Evolutionary conservation across 345 rosid species (phyloP).

Genomic region (Salix suchowensis): DNA sequence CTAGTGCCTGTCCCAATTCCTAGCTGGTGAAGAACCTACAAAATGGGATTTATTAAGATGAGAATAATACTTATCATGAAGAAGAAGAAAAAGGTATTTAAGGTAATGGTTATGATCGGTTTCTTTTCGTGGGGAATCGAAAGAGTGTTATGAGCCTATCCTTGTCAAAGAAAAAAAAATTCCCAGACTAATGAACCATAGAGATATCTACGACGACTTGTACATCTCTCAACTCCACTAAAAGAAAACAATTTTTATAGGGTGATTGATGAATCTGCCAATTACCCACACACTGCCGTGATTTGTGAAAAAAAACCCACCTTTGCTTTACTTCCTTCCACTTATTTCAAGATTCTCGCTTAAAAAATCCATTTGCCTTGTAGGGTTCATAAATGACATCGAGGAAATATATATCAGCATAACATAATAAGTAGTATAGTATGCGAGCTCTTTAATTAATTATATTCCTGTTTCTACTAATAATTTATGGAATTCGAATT

Average conservation of each 20-base stretch:
- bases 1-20: not conserved
- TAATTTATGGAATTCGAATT: not conserved
- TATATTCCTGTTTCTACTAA: not conserved
- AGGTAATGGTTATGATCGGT: not conserved
- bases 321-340: not conserved
- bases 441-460: not conserved
- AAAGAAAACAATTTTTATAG: not conserved
- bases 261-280: not conserved
- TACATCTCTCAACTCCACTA: not conserved
- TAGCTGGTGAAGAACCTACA: not conserved
- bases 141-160: not conserved
- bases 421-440: not conserved
- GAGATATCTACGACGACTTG: not conserved
- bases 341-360: not conserved
- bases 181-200: not conserved
- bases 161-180: not conserved
- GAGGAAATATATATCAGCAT: not conserved
- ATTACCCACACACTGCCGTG: not conserved
- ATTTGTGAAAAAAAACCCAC: not conserved
- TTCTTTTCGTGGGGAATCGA: not conserved
- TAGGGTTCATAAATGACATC: not conserved
- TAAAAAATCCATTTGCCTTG: not conserved
- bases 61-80: not conserved
- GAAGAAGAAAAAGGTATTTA: not conserved
- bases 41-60: not conserved